These are phyloP conservation scores for Rhodomyrtus tomentosa DNA, from an alignment of 345 rosid genomes.

Conservation along the genomic window DNA sequence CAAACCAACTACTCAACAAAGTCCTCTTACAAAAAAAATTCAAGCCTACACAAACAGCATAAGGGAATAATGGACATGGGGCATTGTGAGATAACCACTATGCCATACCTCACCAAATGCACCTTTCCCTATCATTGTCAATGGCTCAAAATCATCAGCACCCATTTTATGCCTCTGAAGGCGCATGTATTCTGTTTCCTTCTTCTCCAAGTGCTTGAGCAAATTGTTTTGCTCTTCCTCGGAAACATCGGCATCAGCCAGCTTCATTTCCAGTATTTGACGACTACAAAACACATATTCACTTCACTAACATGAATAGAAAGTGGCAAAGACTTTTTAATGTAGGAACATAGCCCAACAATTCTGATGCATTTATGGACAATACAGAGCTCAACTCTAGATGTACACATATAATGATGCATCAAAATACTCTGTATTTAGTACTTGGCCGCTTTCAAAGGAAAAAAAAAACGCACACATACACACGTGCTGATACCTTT, in stretches of 20 bases:
- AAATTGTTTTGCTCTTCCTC: conserved; percentile 92
- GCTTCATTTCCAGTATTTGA: conserved; percentile 75
- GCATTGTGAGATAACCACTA: neutral
- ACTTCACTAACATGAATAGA: neutral
- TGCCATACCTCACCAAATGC: conserved; percentile 91
- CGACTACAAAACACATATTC: conserved; percentile 46
- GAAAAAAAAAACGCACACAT: neutral
- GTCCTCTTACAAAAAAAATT: neutral
- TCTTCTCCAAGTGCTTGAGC: conserved; percentile 78
- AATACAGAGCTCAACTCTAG: neutral
- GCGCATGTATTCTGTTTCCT: conserved; percentile 97
- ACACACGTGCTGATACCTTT: neutral
- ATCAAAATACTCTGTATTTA: neutral
- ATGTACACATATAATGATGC: neutral
- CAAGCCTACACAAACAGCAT: neutral
- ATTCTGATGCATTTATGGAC: neutral
- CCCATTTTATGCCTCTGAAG: conserved; percentile 98
- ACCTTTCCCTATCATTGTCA: conserved; percentile 99
- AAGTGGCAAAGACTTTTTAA: neutral
- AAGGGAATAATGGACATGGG: neutral
- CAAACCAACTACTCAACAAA: neutral
- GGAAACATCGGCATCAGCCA: conserved; percentile 95
- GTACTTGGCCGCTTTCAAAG: neutral
- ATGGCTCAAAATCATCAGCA: conserved; percentile 93
- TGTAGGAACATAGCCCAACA: neutral